These are phyloP conservation scores for Helotiales sp. DNA, from an alignment of 2,329 filamentous ascomycete genomes.

Conservation along the genomic window DNA sequence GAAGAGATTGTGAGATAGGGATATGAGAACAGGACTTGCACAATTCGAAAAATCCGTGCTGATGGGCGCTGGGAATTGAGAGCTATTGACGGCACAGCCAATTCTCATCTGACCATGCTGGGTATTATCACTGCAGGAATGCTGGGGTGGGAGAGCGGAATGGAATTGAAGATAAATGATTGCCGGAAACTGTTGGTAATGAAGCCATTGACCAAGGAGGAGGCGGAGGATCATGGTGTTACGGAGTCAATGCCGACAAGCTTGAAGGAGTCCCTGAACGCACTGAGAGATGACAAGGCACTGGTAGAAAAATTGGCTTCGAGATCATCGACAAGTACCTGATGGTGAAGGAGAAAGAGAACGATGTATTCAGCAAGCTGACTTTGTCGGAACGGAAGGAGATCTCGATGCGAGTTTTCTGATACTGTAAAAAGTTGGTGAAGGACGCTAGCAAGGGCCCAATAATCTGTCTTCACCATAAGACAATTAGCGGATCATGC, in stretches of 20 bases:
- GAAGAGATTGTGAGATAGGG: slow-evolving; percentile 75
- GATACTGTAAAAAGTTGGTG: too few species aligned
- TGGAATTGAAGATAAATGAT: slow-evolving; percentile 48
- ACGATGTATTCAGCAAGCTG: slow-evolving; percentile 43
- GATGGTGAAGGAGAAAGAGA: slow-evolving; percentile 58
- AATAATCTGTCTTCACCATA: too few species aligned
- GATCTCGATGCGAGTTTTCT: slow-evolving; percentile 11
- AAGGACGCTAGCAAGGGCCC: too few species aligned
- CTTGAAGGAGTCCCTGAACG: slow-evolving; percentile 54
- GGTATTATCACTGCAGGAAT: slow-evolving; percentile 61
- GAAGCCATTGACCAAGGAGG: slow-evolving; percentile 40
- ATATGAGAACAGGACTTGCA: slow-evolving; percentile 73
- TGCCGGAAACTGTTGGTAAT: slow-evolving; percentile 52
- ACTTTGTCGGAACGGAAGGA: slow-evolving; percentile 17
- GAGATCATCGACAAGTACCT: slow-evolving; percentile 56
- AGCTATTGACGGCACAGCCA: slow-evolving; percentile 73
- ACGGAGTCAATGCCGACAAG: slow-evolving; percentile 50
- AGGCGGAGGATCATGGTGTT: slow-evolving; percentile 53
- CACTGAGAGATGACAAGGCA: slow-evolving; percentile 47
- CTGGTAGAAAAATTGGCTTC: slow-evolving; percentile 47
- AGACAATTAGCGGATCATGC: too few species aligned
- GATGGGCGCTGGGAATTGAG: slow-evolving; percentile 74
- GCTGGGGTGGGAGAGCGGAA: slow-evolving; percentile 48
- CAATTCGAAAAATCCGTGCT: slow-evolving; percentile 63
- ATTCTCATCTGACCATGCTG: slow-evolving; percentile 68